Evolutionary conservation across 2,329 filamentous ascomycete species (phyloP).

Genomic region (Colletotrichum orbiculare): DNA sequence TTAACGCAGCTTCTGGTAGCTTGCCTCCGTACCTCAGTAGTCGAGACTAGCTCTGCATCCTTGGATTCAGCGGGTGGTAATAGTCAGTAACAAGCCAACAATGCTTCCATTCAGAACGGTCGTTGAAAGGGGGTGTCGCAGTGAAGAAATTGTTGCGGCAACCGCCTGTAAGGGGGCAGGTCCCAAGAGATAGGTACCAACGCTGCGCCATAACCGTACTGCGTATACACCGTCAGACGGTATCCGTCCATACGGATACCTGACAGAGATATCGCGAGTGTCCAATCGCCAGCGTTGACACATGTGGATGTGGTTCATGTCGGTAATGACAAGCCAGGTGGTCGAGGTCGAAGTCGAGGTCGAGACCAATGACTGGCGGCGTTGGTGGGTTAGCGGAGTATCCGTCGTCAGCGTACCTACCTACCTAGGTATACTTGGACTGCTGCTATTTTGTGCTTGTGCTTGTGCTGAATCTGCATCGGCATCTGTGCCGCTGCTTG

Average conservation of each 20-base stretch:
- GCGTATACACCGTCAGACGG: conserved; percentile 10
- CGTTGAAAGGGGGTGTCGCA: neutral
- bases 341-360: neutral
- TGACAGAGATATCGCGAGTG: too few species aligned
- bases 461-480: neutral
- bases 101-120: too few species aligned
- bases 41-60: neutral
- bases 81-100: neutral
- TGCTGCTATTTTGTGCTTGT: neutral
- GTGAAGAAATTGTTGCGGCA: conserved; percentile 27
- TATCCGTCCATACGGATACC: neutral
- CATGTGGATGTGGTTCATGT: conserved; percentile 28
- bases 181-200: conserved; percentile 21
- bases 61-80: neutral
- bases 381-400: too few species aligned
- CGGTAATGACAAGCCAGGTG: conserved; percentile 10
- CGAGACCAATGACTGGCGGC: neutral
- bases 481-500: conserved; percentile 22
- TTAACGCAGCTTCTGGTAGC: too few species aligned
- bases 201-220: conserved; percentile 18
- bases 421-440: too few species aligned
- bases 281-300: neutral
- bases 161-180: conserved; percentile 28
- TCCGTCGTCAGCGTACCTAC: too few species aligned
- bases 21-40: too few species aligned